These are phyloP conservation scores for Neofusicoccum sp. DNA, from an alignment of 2,329 filamentous ascomycete species.

Conservation along the genomic window DNA sequence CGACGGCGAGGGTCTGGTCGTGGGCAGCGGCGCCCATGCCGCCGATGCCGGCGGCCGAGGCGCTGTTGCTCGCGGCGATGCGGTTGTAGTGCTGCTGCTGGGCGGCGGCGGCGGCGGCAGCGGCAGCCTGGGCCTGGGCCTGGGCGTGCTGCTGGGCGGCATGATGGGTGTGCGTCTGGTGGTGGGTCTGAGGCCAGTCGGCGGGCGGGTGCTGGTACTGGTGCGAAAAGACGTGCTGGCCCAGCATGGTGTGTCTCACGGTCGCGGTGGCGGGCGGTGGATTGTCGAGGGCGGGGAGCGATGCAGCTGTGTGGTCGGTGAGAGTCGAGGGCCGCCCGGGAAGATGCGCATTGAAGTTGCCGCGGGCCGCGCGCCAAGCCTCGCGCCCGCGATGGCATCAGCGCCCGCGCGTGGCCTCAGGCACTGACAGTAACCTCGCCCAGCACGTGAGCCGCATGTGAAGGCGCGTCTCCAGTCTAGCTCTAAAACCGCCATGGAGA, in stretches of 20 bases:
- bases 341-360: constrained; percentile 11
- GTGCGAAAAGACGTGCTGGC: constrained; percentile 65
- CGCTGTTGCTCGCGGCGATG: constrained; percentile 67
- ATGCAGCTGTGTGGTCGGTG: constrained; percentile 8
- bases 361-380: constrained; percentile 5
- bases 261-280: constrained; percentile 20
- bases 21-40: constrained; percentile 43
- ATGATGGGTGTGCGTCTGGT: constrained; percentile 44
- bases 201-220: constrained; percentile 59
- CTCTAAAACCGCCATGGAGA: constrained; percentile 1
- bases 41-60: constrained; percentile 41
- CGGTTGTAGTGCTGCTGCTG: constrained; percentile 68
- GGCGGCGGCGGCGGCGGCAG: constrained; percentile 55
- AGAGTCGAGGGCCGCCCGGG: not conserved
- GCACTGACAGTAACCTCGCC: not conserved
- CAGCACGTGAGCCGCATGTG: constrained; percentile 5
- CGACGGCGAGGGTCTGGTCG: constrained; percentile 33
- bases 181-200: constrained; percentile 53
- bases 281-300: constrained; percentile 10
- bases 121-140: constrained; percentile 54
- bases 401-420: constrained; percentile 3
- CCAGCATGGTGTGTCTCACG: constrained; percentile 41
- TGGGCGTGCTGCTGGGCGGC: constrained; percentile 50
- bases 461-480: not conserved
- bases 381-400: constrained; percentile 4